Evolutionary conservation across 2,329 filamentous ascomycete species (phyloP), one percentile per base, ranked within the genome.

Genomic region (Myriosclerotinia curreyana): DNA sequence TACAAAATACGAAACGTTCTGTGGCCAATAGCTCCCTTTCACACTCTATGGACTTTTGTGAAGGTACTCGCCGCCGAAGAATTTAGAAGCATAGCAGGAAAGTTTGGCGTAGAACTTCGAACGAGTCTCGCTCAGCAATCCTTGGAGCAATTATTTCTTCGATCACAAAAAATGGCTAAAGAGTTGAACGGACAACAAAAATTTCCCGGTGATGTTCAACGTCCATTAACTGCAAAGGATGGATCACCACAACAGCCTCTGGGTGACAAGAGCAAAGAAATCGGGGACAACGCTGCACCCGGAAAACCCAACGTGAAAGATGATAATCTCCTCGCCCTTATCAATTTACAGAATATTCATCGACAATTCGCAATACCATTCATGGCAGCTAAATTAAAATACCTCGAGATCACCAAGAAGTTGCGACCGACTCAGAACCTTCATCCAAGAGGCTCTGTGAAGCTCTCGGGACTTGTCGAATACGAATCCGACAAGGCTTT

Each of bases 391-490:
- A 71, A 69, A 46, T 60, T 55, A 5, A 73, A 71, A 60, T 61
- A 74, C 15, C n/a, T 15, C 54, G 17, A 38, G 22, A 56, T 12
- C 14, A 65, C 67, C 1, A 76, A 81, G 66, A 79, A 77, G n/a
- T 85, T 82, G 81, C 77, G 74, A 49, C 77, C 77, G 0, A 74
- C 78, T 8, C 74, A 73, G 53, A 74, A 75, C 9, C 74, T 77
- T 2, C 81, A 82, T 0, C 80, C 79, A 6, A 76, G 80, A 14
- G 85, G 85, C 5, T 80, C 79, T 60, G 76, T 87, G 54, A 72
- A 76, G 1, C 77, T 87, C 1, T 80, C 80, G 20, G 85, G 85
- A 0, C 72, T 85, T 14, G 79, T 87, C 2, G 81, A 86, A 66
- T 64, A 86, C 2, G 76, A 80, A 49, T 78, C 81, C 2, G 72